Percentiles rank a stretch among this genome's conserved stretches.
phyloP scores from a whole-genome alignment of 306 rosid species.

The Prunus kanzakura region DNA sequence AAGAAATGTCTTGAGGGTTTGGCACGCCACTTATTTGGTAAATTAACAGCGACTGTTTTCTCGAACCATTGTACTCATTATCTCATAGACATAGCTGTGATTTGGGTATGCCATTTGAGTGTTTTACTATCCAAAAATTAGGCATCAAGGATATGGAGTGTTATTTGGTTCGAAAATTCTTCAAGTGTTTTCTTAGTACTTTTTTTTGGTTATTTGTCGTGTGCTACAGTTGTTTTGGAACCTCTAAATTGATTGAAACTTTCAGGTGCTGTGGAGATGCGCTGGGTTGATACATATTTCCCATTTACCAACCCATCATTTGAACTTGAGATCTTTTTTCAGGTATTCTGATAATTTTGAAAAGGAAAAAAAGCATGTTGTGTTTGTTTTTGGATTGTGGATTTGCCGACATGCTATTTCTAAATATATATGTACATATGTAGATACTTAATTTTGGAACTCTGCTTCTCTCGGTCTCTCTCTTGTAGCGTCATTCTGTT shows the following conservation, averaged over 20 bases:
- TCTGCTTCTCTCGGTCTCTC: not conserved
- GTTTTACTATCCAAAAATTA: not conserved
- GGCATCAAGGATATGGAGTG: not conserved
- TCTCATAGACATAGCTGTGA: not conserved
- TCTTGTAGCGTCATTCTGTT: not conserved
- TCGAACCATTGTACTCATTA: not conserved
- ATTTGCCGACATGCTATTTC: not conserved
- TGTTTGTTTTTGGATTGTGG: not conserved
- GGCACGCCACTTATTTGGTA: conserved; percentile 92
- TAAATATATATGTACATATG: not conserved
- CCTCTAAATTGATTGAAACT: conserved; percentile 10
- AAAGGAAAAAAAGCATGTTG: not conserved
- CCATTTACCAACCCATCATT: conserved; percentile 95
- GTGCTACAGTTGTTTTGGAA: conserved; percentile 11
- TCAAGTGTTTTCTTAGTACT: not conserved
- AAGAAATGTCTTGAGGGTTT: conserved; percentile 97
- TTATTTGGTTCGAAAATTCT: not conserved
- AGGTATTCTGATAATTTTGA: conserved; percentile 37
- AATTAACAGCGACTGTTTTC: conserved; percentile 8
- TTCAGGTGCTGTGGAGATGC: conserved; percentile 94
- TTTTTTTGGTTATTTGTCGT: not conserved
- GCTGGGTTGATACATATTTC: conserved; percentile 95
- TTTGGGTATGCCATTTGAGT: not conserved
- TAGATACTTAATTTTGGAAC: not conserved
- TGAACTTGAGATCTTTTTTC: conserved; percentile 92